Evolutionary conservation across 2,329 filamentous ascomycete species (phyloP).

Genomic region (Endoconidiophora polonica): DNA sequence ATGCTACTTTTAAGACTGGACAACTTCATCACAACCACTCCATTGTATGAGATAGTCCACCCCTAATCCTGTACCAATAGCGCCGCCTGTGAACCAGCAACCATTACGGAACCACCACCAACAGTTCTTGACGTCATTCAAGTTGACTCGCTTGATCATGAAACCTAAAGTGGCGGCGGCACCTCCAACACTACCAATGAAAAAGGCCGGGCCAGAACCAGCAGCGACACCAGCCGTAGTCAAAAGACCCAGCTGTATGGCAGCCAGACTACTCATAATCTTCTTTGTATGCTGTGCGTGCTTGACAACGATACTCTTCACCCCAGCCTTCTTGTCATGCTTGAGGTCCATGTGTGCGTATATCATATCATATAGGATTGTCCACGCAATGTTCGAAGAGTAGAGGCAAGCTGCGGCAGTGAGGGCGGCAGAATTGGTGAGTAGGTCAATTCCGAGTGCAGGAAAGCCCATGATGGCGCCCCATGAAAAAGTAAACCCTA

Average conservation of each 20-base stretch:
- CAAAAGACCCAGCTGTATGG: conserved; percentile 51
- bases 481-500: conserved; percentile 79
- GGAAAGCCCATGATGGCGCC: conserved; percentile 79
- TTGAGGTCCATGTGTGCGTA: conserved; percentile 86
- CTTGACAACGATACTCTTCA: conserved; percentile 73
- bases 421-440: conserved; percentile 45
- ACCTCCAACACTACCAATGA: conserved; percentile 49
- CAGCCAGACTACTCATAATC: conserved; percentile 53
- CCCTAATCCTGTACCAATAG: conserved; percentile 40
- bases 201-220: conserved; percentile 54
- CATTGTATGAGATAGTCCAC: conserved; percentile 40
- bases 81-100: conserved; percentile 50
- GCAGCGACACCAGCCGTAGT: conserved; percentile 50
- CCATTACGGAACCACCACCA: conserved; percentile 68
- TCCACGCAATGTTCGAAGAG: conserved; percentile 69
- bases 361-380: conserved; percentile 79
- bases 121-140: conserved; percentile 49
- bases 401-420: conserved; percentile 55
- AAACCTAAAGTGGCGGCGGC: conserved; percentile 40
- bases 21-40: background rate
- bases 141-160: conserved; percentile 51
- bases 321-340: conserved; percentile 71
- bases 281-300: conserved; percentile 64
- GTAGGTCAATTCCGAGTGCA: conserved; percentile 60
- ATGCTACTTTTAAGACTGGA: too few relatives aligned